Evolutionary conservation across 2,329 filamentous ascomycete species (phyloP), one percentile per base, ranked within the genome.

Genomic region (Aspergillus novoparasiticus): DNA sequence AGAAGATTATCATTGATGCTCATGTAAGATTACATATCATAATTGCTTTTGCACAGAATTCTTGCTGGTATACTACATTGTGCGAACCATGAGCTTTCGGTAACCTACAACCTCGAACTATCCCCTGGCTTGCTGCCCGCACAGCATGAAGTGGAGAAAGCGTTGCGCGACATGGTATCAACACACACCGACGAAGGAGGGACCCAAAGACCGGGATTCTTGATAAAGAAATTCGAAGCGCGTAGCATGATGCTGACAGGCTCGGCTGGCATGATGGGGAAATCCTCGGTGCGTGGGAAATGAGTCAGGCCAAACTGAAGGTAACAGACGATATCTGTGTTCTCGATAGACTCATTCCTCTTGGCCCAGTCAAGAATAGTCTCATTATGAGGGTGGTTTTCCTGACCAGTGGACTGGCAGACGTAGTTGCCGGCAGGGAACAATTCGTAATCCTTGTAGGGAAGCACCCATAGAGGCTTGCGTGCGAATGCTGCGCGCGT

Each of bases 381-480:
- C 79, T 82, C 65, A 73, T 83, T 77, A 75, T 80, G 54, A 62
- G 78, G 64, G 75, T 79, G 64, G 71, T 68, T 63, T n/a, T 67
- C 66, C n/a, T 64, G 66, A 16, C 73, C 73, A 10, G 83, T 75
- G 41, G 85, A 89, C 72, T 89, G 87, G 68, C 86, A 87, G 0
- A 86, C 86, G 72, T 87, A 87, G 59, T 83, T 80, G 4, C 87
- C 87, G 2, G 86, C 87, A 0, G 86, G 83, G 73, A 82, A 88
- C 3, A 88, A 77, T 74, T 89, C 85, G 60, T 84, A 82, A 68
- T 88, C 86, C 43, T 79, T 78, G 74, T 89, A 82, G 64, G 82
- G 81, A 39, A 84, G 82, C 21, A 87, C 86, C 75, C 86, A 88
- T 41, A 88, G 79, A 63, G 85, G 83, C 69, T 86, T 83, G 66